phyloP scores from a whole-genome alignment of 2,329 filamentous ascomycete genomes.

The Hypomyces perniciosus region DNA sequence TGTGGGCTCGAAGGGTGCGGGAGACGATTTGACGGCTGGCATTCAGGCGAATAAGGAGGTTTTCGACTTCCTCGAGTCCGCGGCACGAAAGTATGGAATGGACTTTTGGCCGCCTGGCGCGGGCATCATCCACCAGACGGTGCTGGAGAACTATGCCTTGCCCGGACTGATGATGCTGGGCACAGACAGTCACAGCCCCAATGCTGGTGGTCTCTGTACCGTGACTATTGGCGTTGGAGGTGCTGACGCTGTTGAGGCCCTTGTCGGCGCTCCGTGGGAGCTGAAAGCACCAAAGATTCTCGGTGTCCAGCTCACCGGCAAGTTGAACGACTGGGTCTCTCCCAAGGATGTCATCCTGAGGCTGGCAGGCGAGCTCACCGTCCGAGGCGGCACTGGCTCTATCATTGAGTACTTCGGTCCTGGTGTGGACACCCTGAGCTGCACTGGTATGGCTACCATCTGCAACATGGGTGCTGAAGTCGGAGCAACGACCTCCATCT shows the following conservation, averaged over 20 bases:
- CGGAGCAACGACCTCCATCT: constrained; percentile 90
- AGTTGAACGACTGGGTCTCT: constrained; percentile 83
- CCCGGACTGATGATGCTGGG: constrained; percentile 98
- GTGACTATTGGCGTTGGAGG: constrained; percentile 97
- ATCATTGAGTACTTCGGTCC: constrained; percentile 93
- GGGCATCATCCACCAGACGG: constrained; percentile 95
- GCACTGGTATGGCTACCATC: constrained; percentile 87
- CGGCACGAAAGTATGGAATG: constrained; percentile 83
- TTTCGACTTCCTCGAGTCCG: constrained; percentile 94
- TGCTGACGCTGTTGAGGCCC: constrained; percentile 92
- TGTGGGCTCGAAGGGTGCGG: constrained; percentile 85
- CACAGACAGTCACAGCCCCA: constrained; percentile 95
- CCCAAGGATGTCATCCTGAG: constrained; percentile 94
- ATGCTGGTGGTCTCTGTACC: constrained; percentile 88
- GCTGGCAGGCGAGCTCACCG: constrained; percentile 83
- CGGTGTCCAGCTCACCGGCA: constrained; percentile 76
- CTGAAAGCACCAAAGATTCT: constrained; percentile 89
- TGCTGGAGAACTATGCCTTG: constrained; percentile 95
- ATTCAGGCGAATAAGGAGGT: constrained; percentile 94
- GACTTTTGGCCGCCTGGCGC: constrained; percentile 94
- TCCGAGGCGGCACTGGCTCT: constrained; percentile 87
- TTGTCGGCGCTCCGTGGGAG: constrained; percentile 96
- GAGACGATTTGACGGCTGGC: constrained; percentile 75
- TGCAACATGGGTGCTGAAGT: constrained; percentile 90
- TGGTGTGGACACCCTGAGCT: constrained; percentile 82